phyloP scores from a whole-genome alignment of 164 flowering plant genomes.

The Vitis rotundifolia region DNA sequence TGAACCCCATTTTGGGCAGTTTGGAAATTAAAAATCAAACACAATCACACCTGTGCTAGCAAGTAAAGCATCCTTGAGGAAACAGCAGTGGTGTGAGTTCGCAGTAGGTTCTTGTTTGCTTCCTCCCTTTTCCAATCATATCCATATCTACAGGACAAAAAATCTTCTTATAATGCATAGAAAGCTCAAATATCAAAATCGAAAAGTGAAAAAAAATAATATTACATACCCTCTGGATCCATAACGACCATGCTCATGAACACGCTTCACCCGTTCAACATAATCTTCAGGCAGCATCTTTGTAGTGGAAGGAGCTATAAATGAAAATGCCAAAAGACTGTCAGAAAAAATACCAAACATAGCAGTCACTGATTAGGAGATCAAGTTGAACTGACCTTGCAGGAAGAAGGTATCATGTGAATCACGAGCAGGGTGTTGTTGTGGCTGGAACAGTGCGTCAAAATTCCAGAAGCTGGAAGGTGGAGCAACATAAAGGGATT shows the following conservation, averaged over 20 bases:
- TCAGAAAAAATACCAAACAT: slow-evolving; percentile 11
- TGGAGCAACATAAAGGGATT: not conserved
- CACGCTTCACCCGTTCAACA: slow-evolving; percentile 77
- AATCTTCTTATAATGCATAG: not conserved
- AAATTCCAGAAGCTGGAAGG: slow-evolving; percentile 92
- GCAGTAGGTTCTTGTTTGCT: slow-evolving; percentile 85
- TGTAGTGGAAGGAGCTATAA: slow-evolving; percentile 78
- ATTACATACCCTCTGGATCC: slow-evolving; percentile 80
- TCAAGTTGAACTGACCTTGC: slow-evolving; percentile 42
- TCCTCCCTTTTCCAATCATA: slow-evolving; percentile 96
- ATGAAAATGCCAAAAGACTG: slow-evolving; percentile 6
- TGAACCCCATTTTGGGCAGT: too few relatives aligned
- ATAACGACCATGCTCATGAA: slow-evolving; percentile 93
- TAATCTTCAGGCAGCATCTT: slow-evolving; percentile 84
- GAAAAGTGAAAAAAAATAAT: not conserved
- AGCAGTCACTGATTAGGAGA: not conserved
- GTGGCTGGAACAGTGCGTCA: slow-evolving; percentile 95
- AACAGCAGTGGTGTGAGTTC: slow-evolving; percentile 97
- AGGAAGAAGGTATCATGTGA: slow-evolving; percentile 96
- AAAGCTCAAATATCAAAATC: not conserved
- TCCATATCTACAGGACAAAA: slow-evolving; percentile 52
- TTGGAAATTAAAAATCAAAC: too few relatives aligned
- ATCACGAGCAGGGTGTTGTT: slow-evolving; percentile 99
- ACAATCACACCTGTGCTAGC: slow-evolving; percentile 70
- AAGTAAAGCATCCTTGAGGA: slow-evolving; percentile 89